Conservation (phyloP, 306 rosid genomes). For the Trichosanthes truncata region DNA sequence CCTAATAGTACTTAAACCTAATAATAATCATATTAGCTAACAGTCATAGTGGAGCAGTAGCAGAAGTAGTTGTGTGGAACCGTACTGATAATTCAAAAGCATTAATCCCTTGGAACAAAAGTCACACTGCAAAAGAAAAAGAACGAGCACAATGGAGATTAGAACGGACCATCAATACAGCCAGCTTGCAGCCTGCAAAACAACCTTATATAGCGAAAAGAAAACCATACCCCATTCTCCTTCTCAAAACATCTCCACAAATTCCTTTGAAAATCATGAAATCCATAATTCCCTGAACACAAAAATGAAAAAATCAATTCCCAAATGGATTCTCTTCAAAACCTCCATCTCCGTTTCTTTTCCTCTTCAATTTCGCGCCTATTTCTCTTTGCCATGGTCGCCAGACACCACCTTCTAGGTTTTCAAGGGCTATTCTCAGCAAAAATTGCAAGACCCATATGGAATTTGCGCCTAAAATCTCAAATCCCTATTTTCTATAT, state of each 20-base stretch:
- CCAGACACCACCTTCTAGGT: conserved; percentile 45
- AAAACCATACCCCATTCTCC: not conserved
- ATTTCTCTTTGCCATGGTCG: not conserved
- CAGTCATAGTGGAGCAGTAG: too few relatives aligned
- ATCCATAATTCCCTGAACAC: not conserved
- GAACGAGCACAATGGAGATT: not conserved
- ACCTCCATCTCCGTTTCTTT: conserved; percentile 2
- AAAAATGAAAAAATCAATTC: not conserved
- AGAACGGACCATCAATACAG: not conserved
- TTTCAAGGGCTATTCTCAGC: conserved; percentile 65
- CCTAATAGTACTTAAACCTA: too few relatives aligned
- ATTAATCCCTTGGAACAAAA: not conserved
- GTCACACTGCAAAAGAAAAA: not conserved
- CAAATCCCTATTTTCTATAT: conserved; percentile 30
- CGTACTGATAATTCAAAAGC: too few relatives aligned
- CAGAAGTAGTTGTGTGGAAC: not conserved
- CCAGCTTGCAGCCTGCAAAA: not conserved
- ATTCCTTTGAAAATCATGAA: not conserved
- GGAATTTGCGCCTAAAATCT: conserved; percentile 42
- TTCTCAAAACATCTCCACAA: too few relatives aligned
- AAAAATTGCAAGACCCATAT: conserved; percentile 44
- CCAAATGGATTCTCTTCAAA: conserved; percentile 34
- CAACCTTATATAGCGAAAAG: not conserved
- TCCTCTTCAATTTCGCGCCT: not conserved
- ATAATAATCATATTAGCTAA: too few relatives aligned